Evolutionary conservation across 2,329 filamentous ascomycete species (phyloP), one percentile per base, ranked within the genome.

Genomic region (Trichoderma gracile): DNA sequence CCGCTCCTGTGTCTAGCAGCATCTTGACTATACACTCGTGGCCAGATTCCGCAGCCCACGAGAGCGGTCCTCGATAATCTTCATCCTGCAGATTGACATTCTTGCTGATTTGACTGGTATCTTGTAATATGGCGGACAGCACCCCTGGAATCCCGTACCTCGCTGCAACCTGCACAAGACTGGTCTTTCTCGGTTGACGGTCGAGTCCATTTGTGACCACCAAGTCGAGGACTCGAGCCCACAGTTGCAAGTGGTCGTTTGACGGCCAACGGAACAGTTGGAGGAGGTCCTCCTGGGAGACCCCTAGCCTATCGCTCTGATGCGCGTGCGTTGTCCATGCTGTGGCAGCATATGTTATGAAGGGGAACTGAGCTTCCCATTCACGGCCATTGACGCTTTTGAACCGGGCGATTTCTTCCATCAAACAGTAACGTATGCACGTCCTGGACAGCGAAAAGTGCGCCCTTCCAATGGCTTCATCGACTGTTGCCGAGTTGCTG

Each of bases 351-450:
- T 67, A 68, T 0, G 9, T 0, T 14, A 67, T 3, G 5, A 65
- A 56, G 15, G 33, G 52, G 21, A 64, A 68, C 0, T 50, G 10
- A 5, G 3, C 12, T 4, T 7, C 8, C 3, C 50, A 9, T 21
- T 49, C 10, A 0, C 5, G 0, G 25, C 1, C 2, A 4, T 12
- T 10, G 17, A 25, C 1, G 5, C 2, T 38, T 25, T 5, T 12
- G 2, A 17, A 9, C 14, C n/a, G 3, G 10, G 5, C 5, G 15
- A 65, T 66, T 30, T 73, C 68, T 45, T 71, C 64, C 68, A 72
- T 70, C 17, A 60, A 49, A 6, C 72, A 27, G 55, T 73, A 74
- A 17, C 66, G 67, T 53, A 74, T 64, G 56, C 71, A 75, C 2
- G 64, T 67, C 43, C 63, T 69, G n/a, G 70, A 70, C 9, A 75